Percentiles rank a stretch among this genome's conserved stretches.
These are phyloP conservation scores for Pulveroboletus sp. DNA, from an alignment of 768 basidiomycete genomes.

Conservation along the genomic window DNA sequence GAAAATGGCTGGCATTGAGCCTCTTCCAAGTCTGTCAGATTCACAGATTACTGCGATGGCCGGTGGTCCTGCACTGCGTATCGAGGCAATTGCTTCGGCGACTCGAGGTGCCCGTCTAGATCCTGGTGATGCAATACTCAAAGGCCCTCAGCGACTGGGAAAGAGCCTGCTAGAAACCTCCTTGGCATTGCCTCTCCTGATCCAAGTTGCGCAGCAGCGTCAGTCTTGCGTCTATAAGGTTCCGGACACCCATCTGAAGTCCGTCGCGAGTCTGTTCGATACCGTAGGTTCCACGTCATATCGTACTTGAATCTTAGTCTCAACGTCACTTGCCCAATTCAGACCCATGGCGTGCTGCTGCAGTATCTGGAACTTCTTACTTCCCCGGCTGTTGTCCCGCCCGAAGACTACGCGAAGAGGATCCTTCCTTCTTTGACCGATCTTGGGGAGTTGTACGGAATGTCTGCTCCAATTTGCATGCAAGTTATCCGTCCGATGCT, in stretches of 20 bases:
- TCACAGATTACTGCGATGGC: conserved; percentile 87
- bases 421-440: conserved; percentile 72
- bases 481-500: conserved; percentile 86
- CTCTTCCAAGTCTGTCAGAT: conserved; percentile 84
- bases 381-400: conserved; percentile 58
- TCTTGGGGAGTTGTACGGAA: conserved; percentile 70
- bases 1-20: conserved; percentile 94
- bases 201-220: conserved; percentile 89
- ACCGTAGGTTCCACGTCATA: conserved; percentile 51
- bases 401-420: conserved; percentile 69
- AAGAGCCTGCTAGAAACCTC: conserved; percentile 61
- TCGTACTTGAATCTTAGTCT: conserved; percentile 15
- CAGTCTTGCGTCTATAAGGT: conserved; percentile 78
- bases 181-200: conserved; percentile 81
- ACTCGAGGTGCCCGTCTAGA: conserved; percentile 73
- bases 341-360: conserved; percentile 89
- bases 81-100: conserved; percentile 80
- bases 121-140: conserved; percentile 56
- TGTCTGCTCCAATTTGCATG: conserved; percentile 87
- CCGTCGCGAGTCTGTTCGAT: conserved; percentile 83
- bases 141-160: conserved; percentile 64
- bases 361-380: conserved; percentile 90
- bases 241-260: conserved; percentile 75
- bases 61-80: conserved; percentile 80
- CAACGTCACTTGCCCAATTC: conserved; percentile 20